These are phyloP conservation scores for Trichosporon inkin DNA, from an alignment of 1,284 basidiomycete species.

Conservation along the genomic window DNA sequence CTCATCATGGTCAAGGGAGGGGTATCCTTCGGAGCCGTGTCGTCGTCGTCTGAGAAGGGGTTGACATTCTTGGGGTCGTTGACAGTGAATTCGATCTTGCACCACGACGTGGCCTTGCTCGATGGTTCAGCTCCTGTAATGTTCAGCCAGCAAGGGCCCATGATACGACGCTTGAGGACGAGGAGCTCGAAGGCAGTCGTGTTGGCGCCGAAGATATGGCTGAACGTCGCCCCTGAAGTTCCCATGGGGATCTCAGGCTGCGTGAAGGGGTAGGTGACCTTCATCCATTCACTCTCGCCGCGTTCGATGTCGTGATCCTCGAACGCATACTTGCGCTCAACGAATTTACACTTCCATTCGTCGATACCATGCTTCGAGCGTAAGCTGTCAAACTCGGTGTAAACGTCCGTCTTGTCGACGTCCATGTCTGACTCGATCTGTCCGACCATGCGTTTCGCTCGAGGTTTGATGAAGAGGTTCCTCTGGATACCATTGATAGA, in stretches of 20 bases:
- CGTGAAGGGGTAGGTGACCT: conserved; percentile 80
- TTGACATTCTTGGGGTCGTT: conserved; percentile 82
- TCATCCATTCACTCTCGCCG: conserved; percentile 80
- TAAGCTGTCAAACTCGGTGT: conserved; percentile 77
- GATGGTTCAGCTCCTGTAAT: conserved; percentile 70
- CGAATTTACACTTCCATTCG: conserved; percentile 82
- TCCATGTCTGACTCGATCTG: conserved; percentile 66
- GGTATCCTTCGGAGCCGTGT: conserved; percentile 68
- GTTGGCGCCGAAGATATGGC: conserved; percentile 85
- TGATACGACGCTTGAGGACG: conserved; percentile 93
- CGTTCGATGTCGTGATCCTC: conserved; percentile 78
- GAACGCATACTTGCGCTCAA: conserved; percentile 89
- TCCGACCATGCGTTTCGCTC: conserved; percentile 54
- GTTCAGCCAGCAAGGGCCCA: conserved; percentile 97
- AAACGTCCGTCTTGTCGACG: conserved; percentile 66
- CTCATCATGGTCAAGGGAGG: conserved; percentile 91
- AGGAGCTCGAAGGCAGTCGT: conserved; percentile 91
- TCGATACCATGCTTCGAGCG: conserved; percentile 71
- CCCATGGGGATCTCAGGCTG: conserved; percentile 67
- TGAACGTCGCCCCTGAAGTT: conserved; percentile 76
- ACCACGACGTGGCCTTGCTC: conserved; percentile 84
- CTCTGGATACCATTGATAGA: conserved; percentile 81
- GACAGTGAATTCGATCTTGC: conserved; percentile 85
- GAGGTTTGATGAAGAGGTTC: conserved; percentile 89
- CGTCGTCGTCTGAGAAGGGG: conserved; percentile 71